Conservation (phyloP, 306 rosid species). For the Sechiopsis laciniata region DNA sequence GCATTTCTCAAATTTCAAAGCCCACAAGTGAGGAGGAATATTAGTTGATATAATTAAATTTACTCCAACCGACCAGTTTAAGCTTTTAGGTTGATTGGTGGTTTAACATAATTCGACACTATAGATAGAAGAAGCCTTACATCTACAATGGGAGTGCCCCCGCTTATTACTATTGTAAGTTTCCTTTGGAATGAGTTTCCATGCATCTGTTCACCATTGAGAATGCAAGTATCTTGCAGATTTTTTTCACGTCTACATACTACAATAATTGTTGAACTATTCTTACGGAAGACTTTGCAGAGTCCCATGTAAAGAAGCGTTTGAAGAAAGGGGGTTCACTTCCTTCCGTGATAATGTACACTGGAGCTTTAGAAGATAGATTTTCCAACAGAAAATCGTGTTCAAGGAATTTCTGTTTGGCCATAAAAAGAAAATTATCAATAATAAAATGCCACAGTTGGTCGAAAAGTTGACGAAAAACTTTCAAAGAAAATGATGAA, state of each 20-base stretch:
- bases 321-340: conserved; percentile 95
- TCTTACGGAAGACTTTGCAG: conserved; percentile 76
- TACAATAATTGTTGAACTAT: conserved; percentile 18
- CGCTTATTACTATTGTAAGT: conserved; percentile 66
- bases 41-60: no score
- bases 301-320: conserved; percentile 91
- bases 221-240: conserved; percentile 20
- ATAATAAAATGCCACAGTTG: background rate
- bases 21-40: no score
- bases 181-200: conserved; percentile 96
- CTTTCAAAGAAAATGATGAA: background rate
- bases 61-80: no score
- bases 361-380: conserved; percentile 65
- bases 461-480: background rate
- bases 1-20: no score
- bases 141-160: conserved; percentile 50
- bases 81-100: no score
- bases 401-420: conserved; percentile 84
- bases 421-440: background rate
- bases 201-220: conserved; percentile 55
- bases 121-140: conserved; percentile 38
- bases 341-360: conserved; percentile 75
- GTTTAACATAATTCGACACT: no score
- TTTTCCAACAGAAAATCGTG: conserved; percentile 71
- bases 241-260: background rate